These are phyloP conservation scores for Handroanthus guayacan DNA, from an alignment of 257 asterid genomes.

Conservation along the genomic window DNA sequence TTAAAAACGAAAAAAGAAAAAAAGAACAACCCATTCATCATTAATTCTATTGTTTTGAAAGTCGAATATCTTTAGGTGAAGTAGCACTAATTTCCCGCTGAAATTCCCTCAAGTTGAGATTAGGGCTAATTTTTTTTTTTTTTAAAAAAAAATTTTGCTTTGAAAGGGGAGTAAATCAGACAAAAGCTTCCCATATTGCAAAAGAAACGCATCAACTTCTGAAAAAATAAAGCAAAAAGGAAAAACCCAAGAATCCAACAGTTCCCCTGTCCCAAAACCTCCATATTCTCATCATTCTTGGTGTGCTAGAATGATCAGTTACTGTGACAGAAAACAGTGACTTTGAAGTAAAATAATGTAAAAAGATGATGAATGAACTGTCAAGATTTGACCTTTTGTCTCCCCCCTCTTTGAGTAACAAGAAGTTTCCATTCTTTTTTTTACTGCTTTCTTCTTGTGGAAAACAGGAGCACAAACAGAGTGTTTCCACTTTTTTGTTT, in stretches of 20 bases:
- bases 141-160: too few relatives aligned
- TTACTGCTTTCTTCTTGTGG: slow-evolving; percentile 47
- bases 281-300: slow-evolving; percentile 46
- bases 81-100: too few relatives aligned
- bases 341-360: slow-evolving; percentile 34
- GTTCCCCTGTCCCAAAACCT: slow-evolving; percentile 35
- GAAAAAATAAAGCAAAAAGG: slow-evolving; percentile 58
- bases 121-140: too few relatives aligned
- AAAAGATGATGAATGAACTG: slow-evolving; percentile 27
- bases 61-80: too few relatives aligned
- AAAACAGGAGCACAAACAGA: slow-evolving; percentile 42
- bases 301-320: slow-evolving; percentile 44
- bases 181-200: slow-evolving; percentile 55
- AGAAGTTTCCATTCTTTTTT: slow-evolving; percentile 56
- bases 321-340: slow-evolving; percentile 25
- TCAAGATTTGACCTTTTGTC: slow-evolving; percentile 53
- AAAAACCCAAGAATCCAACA: slow-evolving; percentile 61
- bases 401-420: slow-evolving; percentile 46
- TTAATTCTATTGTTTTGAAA: too few relatives aligned
- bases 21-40: too few relatives aligned
- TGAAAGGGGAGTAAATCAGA: slow-evolving; percentile 51
- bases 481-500: slow-evolving; percentile 44
- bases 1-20: too few relatives aligned
- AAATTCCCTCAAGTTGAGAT: too few relatives aligned
- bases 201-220: slow-evolving; percentile 38